Evolutionary conservation across 208 protist species (phyloP).

Genomic region (Trypanosoma vivax): DNA sequence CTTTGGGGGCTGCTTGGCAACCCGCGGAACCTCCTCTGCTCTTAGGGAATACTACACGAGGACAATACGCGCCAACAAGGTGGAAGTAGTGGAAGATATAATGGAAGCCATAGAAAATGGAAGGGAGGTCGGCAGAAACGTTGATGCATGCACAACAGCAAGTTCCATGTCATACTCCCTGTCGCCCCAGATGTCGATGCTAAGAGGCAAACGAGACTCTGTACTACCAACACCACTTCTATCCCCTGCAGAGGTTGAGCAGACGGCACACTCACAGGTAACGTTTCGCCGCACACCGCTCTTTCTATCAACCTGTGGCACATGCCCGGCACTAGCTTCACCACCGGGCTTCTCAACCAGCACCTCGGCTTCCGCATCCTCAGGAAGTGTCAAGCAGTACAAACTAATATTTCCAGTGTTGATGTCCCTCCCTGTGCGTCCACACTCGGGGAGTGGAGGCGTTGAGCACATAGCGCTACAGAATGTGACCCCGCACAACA

Average conservation of each 20-base stretch:
- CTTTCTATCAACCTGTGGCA: no score
- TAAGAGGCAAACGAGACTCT: no score
- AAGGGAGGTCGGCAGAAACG: neutral
- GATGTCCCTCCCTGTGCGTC: neutral
- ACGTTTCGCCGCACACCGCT: no score
- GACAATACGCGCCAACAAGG: conserved; percentile 8
- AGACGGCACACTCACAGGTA: no score
- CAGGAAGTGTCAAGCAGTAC: neutral
- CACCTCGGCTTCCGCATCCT: neutral
- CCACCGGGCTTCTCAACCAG: neutral
- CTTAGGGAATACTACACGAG: conserved; percentile 34
- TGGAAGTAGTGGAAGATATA: conserved; percentile 8
- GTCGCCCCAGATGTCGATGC: no score
- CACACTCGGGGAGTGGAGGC: neutral
- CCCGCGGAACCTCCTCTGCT: conserved; percentile 42
- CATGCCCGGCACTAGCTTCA: no score
- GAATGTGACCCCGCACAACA: neutral
- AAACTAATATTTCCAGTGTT: conserved; percentile 7
- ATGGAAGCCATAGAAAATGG: neutral
- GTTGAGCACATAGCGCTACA: neutral
- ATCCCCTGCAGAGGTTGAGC: no score
- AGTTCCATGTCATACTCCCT: neutral
- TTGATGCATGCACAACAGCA: neutral
- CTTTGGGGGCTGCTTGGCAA: conserved; percentile 53
- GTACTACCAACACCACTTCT: no score